These are phyloP conservation scores for Talaromyces funiculosus DNA, from an alignment of 2,329 filamentous ascomycete species.

Conservation along the genomic window DNA sequence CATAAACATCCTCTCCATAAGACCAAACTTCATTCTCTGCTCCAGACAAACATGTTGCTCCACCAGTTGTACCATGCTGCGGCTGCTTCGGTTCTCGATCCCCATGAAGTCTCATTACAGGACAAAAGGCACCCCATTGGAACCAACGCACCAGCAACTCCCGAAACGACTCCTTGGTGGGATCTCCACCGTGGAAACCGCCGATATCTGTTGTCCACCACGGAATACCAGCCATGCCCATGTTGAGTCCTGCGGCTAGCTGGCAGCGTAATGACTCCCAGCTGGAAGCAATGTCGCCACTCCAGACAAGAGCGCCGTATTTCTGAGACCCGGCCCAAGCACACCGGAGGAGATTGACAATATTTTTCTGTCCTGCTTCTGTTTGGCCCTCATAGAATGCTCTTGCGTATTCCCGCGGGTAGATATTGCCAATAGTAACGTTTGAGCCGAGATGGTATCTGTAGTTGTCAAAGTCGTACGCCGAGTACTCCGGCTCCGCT, in stretches of 20 bases:
- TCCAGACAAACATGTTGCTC: slow-evolving; percentile 39
- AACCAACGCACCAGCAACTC: slow-evolving; percentile 65
- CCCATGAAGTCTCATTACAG: slow-evolving; percentile 63
- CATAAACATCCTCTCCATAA: slow-evolving; percentile 56
- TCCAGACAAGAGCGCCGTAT: slow-evolving; percentile 62
- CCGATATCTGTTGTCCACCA: slow-evolving; percentile 70
- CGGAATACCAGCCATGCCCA: slow-evolving; percentile 58
- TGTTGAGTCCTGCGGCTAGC: slow-evolving; percentile 59
- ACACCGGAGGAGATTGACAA: slow-evolving; percentile 56
- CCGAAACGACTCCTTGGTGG: slow-evolving; percentile 50
- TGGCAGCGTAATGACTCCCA: slow-evolving; percentile 58
- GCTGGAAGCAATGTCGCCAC: slow-evolving; percentile 60
- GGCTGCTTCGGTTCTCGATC: slow-evolving; percentile 56
- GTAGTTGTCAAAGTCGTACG: slow-evolving; percentile 63
- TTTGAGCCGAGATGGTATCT: slow-evolving; percentile 54
- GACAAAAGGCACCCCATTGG: slow-evolving; percentile 63
- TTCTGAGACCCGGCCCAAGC: slow-evolving; percentile 57
- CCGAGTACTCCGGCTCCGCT: slow-evolving; percentile 60
- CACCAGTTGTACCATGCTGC: slow-evolving; percentile 34
- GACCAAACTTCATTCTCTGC: slow-evolving; percentile 62
- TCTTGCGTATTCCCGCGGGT: slow-evolving; percentile 53
- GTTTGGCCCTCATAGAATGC: slow-evolving; percentile 57
- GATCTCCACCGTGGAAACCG: slow-evolving; percentile 62
- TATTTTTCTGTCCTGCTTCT: slow-evolving; percentile 48
- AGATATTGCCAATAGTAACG: slow-evolving; percentile 55